Percentiles rank a stretch among this genome's conserved stretches.
Conservation (phyloP, 83 land plant species). For the Thuja plicata region DNA sequence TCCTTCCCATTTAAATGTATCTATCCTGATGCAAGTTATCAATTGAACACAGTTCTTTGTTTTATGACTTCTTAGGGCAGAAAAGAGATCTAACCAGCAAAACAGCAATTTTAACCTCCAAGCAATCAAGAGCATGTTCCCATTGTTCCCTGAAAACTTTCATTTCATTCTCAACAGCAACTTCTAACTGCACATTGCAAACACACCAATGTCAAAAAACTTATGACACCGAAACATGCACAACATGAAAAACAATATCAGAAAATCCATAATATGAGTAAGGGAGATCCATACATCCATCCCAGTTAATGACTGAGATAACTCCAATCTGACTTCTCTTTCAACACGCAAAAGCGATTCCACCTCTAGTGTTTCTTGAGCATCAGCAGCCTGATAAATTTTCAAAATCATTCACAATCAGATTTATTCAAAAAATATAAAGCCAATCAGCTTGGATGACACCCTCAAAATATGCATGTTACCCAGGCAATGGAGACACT, state of each 20-base stretch:
- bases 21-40: too few species aligned
- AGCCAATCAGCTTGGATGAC: background rate
- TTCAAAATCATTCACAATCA: background rate
- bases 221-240: background rate
- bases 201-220: conserved; percentile 4
- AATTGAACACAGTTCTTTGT: background rate
- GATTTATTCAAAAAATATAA: background rate
- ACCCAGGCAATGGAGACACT: background rate
- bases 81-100: conserved; percentile 63
- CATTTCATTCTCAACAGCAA: conserved; percentile 85
- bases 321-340: conserved; percentile 70
- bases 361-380: conserved; percentile 88
- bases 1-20: background rate
- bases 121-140: conserved; percentile 60
- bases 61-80: background rate
- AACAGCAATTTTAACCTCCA: conserved; percentile 74
- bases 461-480: background rate
- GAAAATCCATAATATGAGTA: background rate
- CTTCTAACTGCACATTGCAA: conserved; percentile 71
- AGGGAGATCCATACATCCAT: conserved; percentile 51
- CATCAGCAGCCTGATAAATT: conserved; percentile 85
- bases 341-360: conserved; percentile 72
- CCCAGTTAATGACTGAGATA: conserved; percentile 66
- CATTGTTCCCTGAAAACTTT: conserved; percentile 65
- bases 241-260: conserved; percentile 12